Base-by-base conservation (phyloP, 2,329 filamentous ascomycete genomes). In the Cercospora brassicicola region DNA sequence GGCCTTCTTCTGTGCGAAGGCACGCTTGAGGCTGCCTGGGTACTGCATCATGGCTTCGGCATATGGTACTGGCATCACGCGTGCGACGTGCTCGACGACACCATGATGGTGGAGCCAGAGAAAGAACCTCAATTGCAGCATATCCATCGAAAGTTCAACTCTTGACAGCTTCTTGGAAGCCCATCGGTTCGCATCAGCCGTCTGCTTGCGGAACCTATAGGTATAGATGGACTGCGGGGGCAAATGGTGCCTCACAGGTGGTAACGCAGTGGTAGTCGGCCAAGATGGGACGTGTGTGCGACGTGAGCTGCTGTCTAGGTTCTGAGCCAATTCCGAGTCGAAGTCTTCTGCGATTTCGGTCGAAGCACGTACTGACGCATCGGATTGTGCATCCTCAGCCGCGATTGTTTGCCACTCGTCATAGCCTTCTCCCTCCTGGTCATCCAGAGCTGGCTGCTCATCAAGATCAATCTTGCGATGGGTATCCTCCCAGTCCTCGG, bases 191-290 rank as follows among this genome's bases (percentile, higher is more conserved):
- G 73, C 68, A 33, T 78, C 70, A 0, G 78, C 77, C 18, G 74
- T 77, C 39, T 68, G 59, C 15, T 79, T 80, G 13, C 73, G 62
- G 8, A 63, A 18, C n/a, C 78, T 75, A 0, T 73, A 64, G 2
- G 82, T 80, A 75, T 82, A 84, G 28, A 84, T 73, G 2, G 82
- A 84, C 63, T 84, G 80, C 2, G 83, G 82, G 7, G 82, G 78
- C 26, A 84, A 26, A 23, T 66, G 59, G 9, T 57, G 45, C 30
- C 42, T 48, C 18, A 61, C 42, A 4, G 69, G 59, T 66, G 64
- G 15, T 11, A 72, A 71, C 2, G 80, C 81, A 15, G 81, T 83
- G 65, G 82, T 83, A 9, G 74, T 75, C 3, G 81, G 79, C 78
- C 80, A 83, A 56, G 59, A 31, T 11, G 73, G 69, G 51, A 57